Percentiles rank a stretch among this genome's conserved stretches.
Conservation (phyloP, 192 early-diverging fungal genomes). For the Entophlyctis luteolus region DNA sequence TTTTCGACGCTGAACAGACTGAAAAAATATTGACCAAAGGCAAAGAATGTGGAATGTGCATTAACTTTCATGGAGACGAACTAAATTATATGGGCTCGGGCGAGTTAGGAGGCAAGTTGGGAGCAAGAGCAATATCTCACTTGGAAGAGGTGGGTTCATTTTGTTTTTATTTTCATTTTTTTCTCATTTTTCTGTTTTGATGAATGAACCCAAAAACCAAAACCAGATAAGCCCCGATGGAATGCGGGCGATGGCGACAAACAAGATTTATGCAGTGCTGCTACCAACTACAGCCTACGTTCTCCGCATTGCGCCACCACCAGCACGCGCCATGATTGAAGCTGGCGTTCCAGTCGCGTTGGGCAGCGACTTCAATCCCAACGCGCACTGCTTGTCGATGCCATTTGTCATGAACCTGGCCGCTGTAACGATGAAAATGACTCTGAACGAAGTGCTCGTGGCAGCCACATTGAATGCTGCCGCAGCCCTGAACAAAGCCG, state of each 20-base stretch:
- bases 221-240: background rate
- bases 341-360: conserved; percentile 11
- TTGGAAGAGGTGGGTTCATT: conserved; percentile 1
- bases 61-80: conserved; percentile 30
- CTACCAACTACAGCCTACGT: conserved; percentile 28
- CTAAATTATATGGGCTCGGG: conserved; percentile 22
- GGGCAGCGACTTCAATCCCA: conserved; percentile 23
- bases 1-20: conserved; percentile 17
- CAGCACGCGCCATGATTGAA: conserved; percentile 24
- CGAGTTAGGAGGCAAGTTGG: conserved; percentile 19
- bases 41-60: conserved; percentile 23
- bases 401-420: conserved; percentile 29
- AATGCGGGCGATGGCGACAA: conserved; percentile 15
- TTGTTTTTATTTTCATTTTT: background rate
- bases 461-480: conserved; percentile 25
- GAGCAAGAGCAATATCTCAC: conserved; percentile 23
- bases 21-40: conserved; percentile 4
- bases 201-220: too few relatives aligned
- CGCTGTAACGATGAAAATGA: conserved; percentile 21
- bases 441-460: conserved; percentile 19
- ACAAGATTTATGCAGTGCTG: conserved; percentile 16
- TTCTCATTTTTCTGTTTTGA: background rate
- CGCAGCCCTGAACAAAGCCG: conserved; percentile 13
- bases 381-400: conserved; percentile 27
- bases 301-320: conserved; percentile 22